Conservation (phyloP, 805 yeast species). For the Starmerella ratchasimensis region DNA sequence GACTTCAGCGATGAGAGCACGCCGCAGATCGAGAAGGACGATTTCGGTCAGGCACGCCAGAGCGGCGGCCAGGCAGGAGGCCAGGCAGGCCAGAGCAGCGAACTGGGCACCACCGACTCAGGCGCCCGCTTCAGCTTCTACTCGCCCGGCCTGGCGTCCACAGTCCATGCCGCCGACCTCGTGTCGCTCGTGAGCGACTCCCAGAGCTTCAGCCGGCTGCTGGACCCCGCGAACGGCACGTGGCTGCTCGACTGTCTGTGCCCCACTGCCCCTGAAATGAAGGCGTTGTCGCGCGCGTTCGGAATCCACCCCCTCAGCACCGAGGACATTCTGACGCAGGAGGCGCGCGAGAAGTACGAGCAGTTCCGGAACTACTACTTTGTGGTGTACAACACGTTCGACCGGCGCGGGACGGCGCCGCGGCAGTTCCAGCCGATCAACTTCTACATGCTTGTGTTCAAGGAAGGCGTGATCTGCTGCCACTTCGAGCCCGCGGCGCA, state of each 20-base stretch:
- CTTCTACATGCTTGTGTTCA: slow-evolving; percentile 47
- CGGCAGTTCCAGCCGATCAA: slow-evolving; percentile 48
- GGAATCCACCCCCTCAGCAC: slow-evolving; percentile 97
- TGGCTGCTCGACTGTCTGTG: slow-evolving; percentile 96
- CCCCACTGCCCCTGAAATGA: slow-evolving; percentile 93
- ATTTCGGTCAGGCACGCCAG: too few species aligned
- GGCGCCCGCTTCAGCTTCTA: slow-evolving; percentile 80
- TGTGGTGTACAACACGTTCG: slow-evolving; percentile 94
- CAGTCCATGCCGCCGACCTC: slow-evolving; percentile 78
- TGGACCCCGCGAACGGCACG: slow-evolving; percentile 56
- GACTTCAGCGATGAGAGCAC: too few species aligned
- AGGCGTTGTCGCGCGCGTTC: slow-evolving; percentile 78
- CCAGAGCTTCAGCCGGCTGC: slow-evolving; percentile 49
- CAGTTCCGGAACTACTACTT: slow-evolving; percentile 79
- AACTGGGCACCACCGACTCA: slow-evolving; percentile 22
- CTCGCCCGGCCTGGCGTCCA: slow-evolving; percentile 67
- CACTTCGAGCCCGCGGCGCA: slow-evolving; percentile 47
- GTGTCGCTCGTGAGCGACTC: slow-evolving; percentile 53
- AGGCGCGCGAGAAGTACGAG: slow-evolving; percentile 94
- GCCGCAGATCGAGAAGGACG: too few species aligned
- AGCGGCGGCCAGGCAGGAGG: too few species aligned
- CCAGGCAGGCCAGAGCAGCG: too few species aligned
- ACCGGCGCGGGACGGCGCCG: slow-evolving; percentile 58
- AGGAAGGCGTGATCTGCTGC: slow-evolving; percentile 46
- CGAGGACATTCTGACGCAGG: slow-evolving; percentile 93